Percentiles rank a stretch among this genome's conserved stretches.
phyloP scores from a whole-genome alignment of 2,329 filamentous ascomycete species.

The Aspergillus aculeatus region DNA sequence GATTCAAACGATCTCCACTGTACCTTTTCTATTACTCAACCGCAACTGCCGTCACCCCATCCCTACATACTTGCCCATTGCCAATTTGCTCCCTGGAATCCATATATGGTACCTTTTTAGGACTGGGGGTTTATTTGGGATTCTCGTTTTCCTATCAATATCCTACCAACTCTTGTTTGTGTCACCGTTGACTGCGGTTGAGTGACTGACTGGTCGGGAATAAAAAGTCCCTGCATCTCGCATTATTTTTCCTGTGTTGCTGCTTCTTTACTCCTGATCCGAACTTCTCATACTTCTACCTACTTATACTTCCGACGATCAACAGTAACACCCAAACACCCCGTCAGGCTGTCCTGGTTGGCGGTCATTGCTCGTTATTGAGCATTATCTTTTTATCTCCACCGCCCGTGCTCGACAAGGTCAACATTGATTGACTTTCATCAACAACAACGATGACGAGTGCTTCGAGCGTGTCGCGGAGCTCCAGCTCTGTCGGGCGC shows the following conservation, averaged over 20 bases:
- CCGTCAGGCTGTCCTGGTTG: background rate
- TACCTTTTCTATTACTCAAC: background rate
- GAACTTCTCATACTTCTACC: background rate
- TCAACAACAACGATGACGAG: constrained; percentile 13
- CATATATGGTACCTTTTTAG: background rate
- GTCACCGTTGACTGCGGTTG: background rate
- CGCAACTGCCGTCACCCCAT: background rate
- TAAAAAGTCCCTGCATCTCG: background rate
- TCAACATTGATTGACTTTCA: background rate
- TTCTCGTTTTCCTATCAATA: background rate
- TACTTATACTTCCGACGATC: background rate
- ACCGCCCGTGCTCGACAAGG: too few species aligned
- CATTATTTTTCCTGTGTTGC: too few species aligned
- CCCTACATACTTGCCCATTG: background rate
- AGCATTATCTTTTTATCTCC: background rate
- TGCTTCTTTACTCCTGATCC: background rate
- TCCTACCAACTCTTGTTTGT: background rate
- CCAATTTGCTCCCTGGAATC: background rate
- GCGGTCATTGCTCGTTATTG: background rate
- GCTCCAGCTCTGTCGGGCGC: constrained; percentile 28
- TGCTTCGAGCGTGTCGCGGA: constrained; percentile 27
- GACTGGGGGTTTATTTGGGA: background rate
- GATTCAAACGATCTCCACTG: background rate
- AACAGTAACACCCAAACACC: background rate
- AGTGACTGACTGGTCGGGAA: background rate